Base-by-base conservation (phyloP, 2,329 filamentous ascomycete genomes). In the Tolypocladium paradoxum region DNA sequence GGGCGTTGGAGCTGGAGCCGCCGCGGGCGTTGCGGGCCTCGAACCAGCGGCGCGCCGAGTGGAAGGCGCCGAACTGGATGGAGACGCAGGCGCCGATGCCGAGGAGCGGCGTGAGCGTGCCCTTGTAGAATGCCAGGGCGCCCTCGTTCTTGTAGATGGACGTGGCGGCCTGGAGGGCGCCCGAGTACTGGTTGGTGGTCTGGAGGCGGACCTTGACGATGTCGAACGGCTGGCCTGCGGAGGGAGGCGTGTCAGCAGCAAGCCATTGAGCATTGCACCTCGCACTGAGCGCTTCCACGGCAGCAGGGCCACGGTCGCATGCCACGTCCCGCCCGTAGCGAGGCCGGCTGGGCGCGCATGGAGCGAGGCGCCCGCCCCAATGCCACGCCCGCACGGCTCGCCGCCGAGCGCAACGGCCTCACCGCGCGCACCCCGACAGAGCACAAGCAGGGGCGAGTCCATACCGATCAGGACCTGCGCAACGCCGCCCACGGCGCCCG, bases 151-250 rank as follows among this genome's bases (percentile, higher is more conserved):
- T 84, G 72, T 89, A 89, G 73, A 99, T 97, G 58, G 86, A 82
- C 50, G 79, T 79, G 8, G 91, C 93, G 60, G 88, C 89, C 63
- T 89, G 79, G 48, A 95, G 72, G 51, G 93, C 93, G 59, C 82
- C 85, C 51, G 81, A 78, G 77, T 96, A 95, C 61, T 88, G 81
- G 24, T 79, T 84, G 52, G 87, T 87, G 18, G 93, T 99, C 71
- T 99, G 93, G 49, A 99, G 80, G 53, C 93, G 88, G 64, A 99
- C 93, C 75, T 99, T 99, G 75, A 99, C 86, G 59, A 96, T 97
- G 76, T 96, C 92, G 68, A 85, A 85, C 55, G 82, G 83, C 69
- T 86, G 83, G 64, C 83, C 82, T 85, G 64, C 38, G 12, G 20
- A 33, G 37, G 51, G 35, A 45, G 52, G 52, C 24, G 2, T 9